These are phyloP conservation scores for Centella asiatica DNA, from an alignment of 129 eudicot genomes.

Conservation along the genomic window DNA sequence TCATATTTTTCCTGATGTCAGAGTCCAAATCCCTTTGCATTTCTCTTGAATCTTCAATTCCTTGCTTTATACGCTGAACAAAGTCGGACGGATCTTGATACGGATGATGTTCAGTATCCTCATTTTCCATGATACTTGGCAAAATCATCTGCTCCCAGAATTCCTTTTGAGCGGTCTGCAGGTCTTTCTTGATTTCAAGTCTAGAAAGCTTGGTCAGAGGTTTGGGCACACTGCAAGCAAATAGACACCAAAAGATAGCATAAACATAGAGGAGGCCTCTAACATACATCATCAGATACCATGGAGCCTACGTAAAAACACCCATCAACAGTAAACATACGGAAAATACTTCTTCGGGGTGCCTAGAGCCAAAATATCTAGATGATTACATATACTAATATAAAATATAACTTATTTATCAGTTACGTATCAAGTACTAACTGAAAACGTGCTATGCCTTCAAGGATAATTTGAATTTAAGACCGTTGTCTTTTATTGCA, in stretches of 20 bases:
- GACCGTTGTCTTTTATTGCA: too few species aligned
- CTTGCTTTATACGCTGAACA: constrained; percentile 49
- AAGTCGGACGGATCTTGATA: constrained; percentile 34
- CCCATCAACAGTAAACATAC: background rate
- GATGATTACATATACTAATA: too few species aligned
- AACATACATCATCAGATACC: background rate
- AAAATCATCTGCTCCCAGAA: constrained; percentile 60
- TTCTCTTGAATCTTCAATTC: constrained; percentile 55
- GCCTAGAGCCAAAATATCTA: too few species aligned
- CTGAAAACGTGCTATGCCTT: too few species aligned
- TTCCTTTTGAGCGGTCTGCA: constrained; percentile 57
- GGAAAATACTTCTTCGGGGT: too few species aligned
- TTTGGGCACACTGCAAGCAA: constrained; percentile 44
- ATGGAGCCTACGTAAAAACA: background rate
- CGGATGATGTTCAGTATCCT: constrained; percentile 33
- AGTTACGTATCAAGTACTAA: too few species aligned
- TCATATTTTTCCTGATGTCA: constrained; percentile 49
- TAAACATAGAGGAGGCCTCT: constrained; percentile 11
- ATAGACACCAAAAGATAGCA: constrained; percentile 16
- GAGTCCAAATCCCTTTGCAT: constrained; percentile 68
- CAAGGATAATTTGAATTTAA: too few species aligned
- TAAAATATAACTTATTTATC: too few species aligned
- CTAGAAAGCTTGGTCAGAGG: constrained; percentile 61
- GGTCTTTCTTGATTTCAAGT: constrained; percentile 53
- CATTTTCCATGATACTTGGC: constrained; percentile 46